Base-by-base conservation (phyloP, 23 red algal species). In the Cyanidiococcus yangmingshanensis region DNA sequence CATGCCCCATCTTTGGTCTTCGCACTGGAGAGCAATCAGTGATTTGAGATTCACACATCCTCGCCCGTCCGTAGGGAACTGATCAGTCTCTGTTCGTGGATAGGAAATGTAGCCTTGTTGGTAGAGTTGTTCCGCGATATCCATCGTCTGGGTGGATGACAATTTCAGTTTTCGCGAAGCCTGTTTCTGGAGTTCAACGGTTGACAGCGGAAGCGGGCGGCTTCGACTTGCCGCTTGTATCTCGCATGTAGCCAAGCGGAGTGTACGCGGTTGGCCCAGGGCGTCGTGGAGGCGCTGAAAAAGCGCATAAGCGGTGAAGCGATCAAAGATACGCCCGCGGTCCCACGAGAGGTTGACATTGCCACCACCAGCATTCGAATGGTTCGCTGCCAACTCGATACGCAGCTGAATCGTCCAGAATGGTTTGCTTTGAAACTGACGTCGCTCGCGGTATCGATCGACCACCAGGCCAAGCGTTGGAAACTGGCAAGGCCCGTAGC, bases 51-150 rank as follows among this genome's bases (percentile, higher is more conserved):
- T 35, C 63, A 12, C 7, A 17, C 15, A 7, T 7, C 63, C 63
- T 35, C 90, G 59, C 25, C 84, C 84, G 1, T 74, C 75, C 18
- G 38, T 77, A 21, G 74, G 58, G 75, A 97, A 97, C 1, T 59
- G 68, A 67, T 97, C 86, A 25, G 93, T 97, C 68, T 97, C 93
- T 21, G 93, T 97, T 68, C 93, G 75, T n/a, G 93, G 93, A 58
- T 97, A 97, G 26, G 87, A 90, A 57, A 97, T 97, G 50, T 90
- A 87, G 34, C 93, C 93, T 74, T 87, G 75, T 41, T 85, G 85
- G 78, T 97, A 97, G 1, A 97, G 50, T 34, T 75, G 35, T 57
- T 97, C 93, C 17, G 93, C 93, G 1, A 86, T 76, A 21, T 88
- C 76, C 87, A 97, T 90, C 12, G 88, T 78, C 57, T 58, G 75